Evolutionary conservation across 75 land plant species (phyloP).

Genomic region (Azolla pinnata): DNA sequence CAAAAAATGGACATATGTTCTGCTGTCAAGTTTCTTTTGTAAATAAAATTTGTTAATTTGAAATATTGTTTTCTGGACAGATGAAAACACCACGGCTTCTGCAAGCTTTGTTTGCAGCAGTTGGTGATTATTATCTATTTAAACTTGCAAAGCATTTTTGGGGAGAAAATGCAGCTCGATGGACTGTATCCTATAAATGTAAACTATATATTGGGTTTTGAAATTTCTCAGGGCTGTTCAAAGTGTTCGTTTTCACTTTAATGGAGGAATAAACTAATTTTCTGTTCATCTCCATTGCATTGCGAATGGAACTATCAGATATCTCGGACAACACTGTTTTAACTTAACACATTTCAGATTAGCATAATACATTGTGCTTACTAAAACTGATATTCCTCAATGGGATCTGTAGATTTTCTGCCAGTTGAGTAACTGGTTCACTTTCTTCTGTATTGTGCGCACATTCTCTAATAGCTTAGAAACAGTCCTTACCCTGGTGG

Average conservation of each 20-base stretch:
- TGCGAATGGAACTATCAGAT: not conserved
- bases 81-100: constrained; percentile 67
- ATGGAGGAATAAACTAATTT: no score
- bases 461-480: constrained; percentile 87
- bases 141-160: constrained; percentile 54
- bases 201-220: not conserved
- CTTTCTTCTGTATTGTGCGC: constrained; percentile 74
- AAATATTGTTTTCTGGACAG: constrained; percentile 25
- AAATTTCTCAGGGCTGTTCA: not conserved
- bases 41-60: not conserved
- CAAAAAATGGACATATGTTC: no score
- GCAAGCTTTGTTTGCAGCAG: constrained; percentile 71
- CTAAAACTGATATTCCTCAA: not conserved
- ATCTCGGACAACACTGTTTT: not conserved
- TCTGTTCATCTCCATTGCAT: not conserved
- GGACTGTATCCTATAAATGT: constrained; percentile 72
- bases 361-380: no score
- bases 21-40: no score
- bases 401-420: constrained; percentile 52
- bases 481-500: constrained; percentile 60
- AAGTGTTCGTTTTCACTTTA: not conserved
- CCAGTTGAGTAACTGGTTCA: constrained; percentile 86
- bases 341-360: no score
- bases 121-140: constrained; percentile 88
- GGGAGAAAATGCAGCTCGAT: constrained; percentile 50